Percentiles rank a stretch among this genome's conserved stretches.
These are phyloP conservation scores for Nitzschia sp. DNA, from an alignment of 108 stramenopile genomes.

Conservation along the genomic window DNA sequence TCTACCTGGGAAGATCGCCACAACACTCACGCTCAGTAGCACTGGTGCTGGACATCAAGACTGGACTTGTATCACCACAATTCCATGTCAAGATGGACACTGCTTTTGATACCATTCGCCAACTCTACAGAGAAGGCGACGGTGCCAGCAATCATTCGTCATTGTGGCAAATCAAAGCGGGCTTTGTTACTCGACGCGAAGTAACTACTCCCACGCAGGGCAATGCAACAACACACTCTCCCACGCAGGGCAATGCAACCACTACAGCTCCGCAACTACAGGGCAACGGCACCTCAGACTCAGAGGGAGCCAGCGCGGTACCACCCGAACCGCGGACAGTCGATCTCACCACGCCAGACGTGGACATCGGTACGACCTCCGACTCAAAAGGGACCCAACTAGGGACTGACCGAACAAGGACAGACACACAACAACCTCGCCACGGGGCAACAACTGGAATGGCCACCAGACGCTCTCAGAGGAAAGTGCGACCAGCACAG, in stretches of 20 bases:
- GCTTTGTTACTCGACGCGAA: not conserved
- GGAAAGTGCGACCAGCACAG: not conserved
- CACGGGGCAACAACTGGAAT: not conserved
- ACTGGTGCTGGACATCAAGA: constrained; percentile 31
- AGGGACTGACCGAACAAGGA: not conserved
- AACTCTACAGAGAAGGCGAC: not conserved
- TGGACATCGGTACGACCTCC: not conserved
- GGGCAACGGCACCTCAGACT: not conserved
- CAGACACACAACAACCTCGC: not conserved
- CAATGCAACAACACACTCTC: not conserved
- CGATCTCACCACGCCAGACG: not conserved
- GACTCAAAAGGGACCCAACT: not conserved
- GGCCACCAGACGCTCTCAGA: not conserved
- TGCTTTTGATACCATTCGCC: constrained; percentile 24
- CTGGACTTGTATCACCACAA: constrained; percentile 36
- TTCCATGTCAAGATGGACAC: constrained; percentile 40
- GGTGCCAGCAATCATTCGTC: too few species aligned
- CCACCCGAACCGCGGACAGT: not conserved
- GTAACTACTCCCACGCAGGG: not conserved
- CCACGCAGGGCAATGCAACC: not conserved
- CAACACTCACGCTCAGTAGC: constrained; percentile 32
- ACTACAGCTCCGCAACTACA: not conserved
- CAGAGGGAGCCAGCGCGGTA: not conserved
- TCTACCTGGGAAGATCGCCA: constrained; percentile 38
- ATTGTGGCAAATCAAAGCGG: constrained; percentile 13